phyloP scores from a whole-genome alignment of 441 rosid species.

The Macaranga tanarius region DNA sequence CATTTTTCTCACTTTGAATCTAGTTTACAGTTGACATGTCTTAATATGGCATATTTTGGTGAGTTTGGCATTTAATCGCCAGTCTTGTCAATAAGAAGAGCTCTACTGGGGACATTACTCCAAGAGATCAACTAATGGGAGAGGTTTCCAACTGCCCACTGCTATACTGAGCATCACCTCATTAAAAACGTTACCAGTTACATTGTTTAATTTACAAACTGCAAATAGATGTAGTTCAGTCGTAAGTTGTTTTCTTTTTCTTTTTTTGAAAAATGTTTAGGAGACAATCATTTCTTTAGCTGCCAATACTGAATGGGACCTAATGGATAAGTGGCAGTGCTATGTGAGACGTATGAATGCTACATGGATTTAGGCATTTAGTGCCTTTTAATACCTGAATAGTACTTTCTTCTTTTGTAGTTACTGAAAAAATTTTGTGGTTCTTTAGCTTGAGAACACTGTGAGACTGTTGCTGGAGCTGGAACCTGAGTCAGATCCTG shows the following conservation, averaged over 20 bases:
- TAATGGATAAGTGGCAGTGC: background rate
- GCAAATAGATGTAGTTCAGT: background rate
- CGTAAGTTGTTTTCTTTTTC: too few relatives aligned
- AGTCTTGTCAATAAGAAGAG: background rate
- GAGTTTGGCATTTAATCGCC: background rate
- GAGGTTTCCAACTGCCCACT: background rate
- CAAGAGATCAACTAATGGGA: background rate
- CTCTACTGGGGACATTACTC: background rate
- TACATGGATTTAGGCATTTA: background rate
- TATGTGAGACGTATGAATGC: background rate
- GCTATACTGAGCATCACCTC: background rate
- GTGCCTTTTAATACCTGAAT: background rate
- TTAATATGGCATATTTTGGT: background rate
- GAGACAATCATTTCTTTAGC: background rate
- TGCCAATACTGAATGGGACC: background rate
- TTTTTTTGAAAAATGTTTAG: background rate
- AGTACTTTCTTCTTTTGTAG: conserved; percentile 5
- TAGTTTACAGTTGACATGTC: background rate
- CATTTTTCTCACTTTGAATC: background rate
- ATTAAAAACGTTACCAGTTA: background rate
- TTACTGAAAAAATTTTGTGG: conserved; percentile 22
- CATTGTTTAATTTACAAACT: background rate
- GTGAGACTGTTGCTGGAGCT: conserved; percentile 94
- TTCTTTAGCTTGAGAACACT: conserved; percentile 86
- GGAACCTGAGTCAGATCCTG: conserved; percentile 97